These are phyloP conservation scores for Psidium guajava DNA, from an alignment of 345 rosid genomes.

Conservation along the genomic window DNA sequence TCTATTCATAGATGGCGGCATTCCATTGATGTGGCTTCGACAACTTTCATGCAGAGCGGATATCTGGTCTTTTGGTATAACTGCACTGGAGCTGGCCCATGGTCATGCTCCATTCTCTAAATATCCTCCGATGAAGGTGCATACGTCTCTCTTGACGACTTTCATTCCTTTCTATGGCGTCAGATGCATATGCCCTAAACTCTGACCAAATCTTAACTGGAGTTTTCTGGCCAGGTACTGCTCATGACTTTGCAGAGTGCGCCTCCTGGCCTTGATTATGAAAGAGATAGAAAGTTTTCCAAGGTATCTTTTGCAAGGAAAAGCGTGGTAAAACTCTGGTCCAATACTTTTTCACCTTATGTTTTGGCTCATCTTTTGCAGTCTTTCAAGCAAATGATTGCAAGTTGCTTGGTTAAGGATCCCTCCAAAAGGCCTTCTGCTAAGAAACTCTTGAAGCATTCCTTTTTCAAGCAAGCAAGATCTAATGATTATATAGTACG, in stretches of 20 bases:
- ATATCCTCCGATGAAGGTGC: constrained; percentile 98
- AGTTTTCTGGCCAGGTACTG: constrained; percentile 48
- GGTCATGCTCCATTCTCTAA: constrained; percentile 99
- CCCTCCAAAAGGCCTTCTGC: constrained; percentile 93
- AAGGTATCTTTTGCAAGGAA: constrained; percentile 37
- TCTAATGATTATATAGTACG: constrained; percentile 77
- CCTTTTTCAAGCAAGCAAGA: constrained; percentile 96
- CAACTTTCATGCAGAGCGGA: constrained; percentile 65
- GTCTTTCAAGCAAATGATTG: constrained; percentile 99
- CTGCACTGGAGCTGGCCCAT: constrained; percentile 98
- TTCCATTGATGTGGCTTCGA: constrained; percentile 11
- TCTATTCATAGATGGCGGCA: neutral
- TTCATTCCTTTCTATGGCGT: neutral
- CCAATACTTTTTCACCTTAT: constrained; percentile 1
- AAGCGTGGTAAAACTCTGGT: neutral
- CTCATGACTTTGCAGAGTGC: constrained; percentile 99
- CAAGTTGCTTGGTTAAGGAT: constrained; percentile 97
- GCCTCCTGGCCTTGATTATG: constrained; percentile 95
- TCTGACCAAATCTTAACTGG: constrained; percentile 11
- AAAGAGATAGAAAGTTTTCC: constrained; percentile 89
- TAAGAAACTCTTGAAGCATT: constrained; percentile 67
- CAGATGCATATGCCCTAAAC: neutral
- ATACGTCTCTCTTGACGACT: neutral
- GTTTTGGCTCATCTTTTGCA: constrained; percentile 12
- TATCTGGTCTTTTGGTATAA: constrained; percentile 98